These are phyloP conservation scores for Bathelium albidoporum DNA, from an alignment of 495 filamentous ascomycete genomes.

Conservation along the genomic window DNA sequence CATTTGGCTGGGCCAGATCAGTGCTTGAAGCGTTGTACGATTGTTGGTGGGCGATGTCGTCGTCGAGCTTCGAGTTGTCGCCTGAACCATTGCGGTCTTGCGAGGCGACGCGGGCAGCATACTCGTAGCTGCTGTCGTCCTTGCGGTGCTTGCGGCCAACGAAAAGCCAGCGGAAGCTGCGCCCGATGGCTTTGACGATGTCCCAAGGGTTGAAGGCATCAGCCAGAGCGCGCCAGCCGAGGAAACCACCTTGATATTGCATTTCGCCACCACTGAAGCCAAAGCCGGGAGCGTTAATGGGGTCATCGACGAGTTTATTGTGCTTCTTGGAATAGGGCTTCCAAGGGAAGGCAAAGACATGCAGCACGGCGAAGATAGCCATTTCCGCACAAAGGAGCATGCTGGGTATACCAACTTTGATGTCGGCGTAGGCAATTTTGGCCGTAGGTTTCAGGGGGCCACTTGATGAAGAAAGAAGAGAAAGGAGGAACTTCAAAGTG, in stretches of 20 bases:
- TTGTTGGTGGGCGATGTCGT: not conserved
- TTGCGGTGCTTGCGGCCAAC: slow-evolving; percentile 53
- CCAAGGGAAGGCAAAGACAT: slow-evolving; percentile 77
- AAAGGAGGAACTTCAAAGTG: slow-evolving; percentile 49
- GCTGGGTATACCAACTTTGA: slow-evolving; percentile 71
- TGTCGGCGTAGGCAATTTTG: slow-evolving; percentile 56
- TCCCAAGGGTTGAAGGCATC: slow-evolving; percentile 81
- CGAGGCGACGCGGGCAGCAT: not conserved
- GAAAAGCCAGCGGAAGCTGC: slow-evolving; percentile 72
- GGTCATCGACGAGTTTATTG: slow-evolving; percentile 18
- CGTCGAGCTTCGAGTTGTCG: not conserved
- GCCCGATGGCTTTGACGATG: slow-evolving; percentile 63
- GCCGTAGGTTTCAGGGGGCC: slow-evolving; percentile 51
- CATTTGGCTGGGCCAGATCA: not conserved
- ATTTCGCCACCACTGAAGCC: slow-evolving; percentile 12
- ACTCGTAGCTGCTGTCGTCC: slow-evolving; percentile 41
- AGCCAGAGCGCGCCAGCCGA: slow-evolving; percentile 51
- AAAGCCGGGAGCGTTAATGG: slow-evolving; percentile 35
- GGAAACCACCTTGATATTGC: slow-evolving; percentile 49
- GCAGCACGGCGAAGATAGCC: slow-evolving; percentile 68
- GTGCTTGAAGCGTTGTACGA: not conserved
- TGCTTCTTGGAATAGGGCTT: slow-evolving; percentile 43
- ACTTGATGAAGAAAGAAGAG: slow-evolving; percentile 48
- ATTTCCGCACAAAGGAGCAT: slow-evolving; percentile 80
- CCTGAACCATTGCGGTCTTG: not conserved